Percentiles rank a stretch among this genome's conserved stretches.
Evolutionary conservation across 306 rosid species (phyloP).

Genomic region (Quercus engelmannii): DNA sequence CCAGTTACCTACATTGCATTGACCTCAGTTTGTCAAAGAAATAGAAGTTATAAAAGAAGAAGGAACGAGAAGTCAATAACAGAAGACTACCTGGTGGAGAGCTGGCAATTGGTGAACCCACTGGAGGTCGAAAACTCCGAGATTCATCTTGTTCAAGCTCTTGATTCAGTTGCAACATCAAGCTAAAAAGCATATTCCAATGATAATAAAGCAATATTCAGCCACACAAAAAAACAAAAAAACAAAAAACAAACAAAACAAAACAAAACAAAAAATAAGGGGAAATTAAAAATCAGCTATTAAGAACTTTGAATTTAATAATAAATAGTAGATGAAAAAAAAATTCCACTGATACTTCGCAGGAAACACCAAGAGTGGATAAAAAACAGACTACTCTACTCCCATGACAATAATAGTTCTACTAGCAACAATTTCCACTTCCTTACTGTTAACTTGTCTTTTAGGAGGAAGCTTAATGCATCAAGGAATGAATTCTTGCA

Average conservation of each 20-base stretch:
- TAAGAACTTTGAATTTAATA: not conserved
- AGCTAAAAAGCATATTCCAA: slow-evolving; percentile 36
- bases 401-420: not conserved
- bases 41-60: slow-evolving; percentile 19
- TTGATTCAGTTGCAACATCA: slow-evolving; percentile 91
- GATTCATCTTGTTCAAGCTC: slow-evolving; percentile 93
- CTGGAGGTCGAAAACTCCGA: slow-evolving; percentile 69
- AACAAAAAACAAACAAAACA: slow-evolving; percentile 12
- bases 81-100: slow-evolving; percentile 89
- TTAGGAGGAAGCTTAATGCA: not conserved
- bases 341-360: too few species aligned
- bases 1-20: slow-evolving; percentile 66
- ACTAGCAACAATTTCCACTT: not conserved
- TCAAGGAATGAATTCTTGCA: not conserved
- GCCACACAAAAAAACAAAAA: slow-evolving; percentile 5
- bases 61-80: slow-evolving; percentile 1
- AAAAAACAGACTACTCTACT: not conserved
- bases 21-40: slow-evolving; percentile 18
- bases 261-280: slow-evolving; percentile 2
- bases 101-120: slow-evolving; percentile 80
- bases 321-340: not conserved
- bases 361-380: not conserved
- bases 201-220: not conserved
- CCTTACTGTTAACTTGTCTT: not conserved
- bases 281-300: not conserved